Conservation (phyloP, 2,329 filamentous ascomycete genomes). For the Cadophora sp. region DNA sequence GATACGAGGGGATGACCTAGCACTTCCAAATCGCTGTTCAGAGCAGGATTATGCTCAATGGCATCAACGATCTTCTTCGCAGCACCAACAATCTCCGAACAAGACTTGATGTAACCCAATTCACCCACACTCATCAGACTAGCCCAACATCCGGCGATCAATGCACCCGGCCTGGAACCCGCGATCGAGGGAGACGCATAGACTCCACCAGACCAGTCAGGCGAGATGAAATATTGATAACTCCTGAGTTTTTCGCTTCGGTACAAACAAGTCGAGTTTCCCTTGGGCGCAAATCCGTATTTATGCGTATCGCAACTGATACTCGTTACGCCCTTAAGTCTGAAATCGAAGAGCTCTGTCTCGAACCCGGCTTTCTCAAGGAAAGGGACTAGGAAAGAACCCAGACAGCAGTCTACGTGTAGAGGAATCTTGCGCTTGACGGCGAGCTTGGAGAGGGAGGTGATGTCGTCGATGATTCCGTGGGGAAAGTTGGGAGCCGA, state of each 20-base stretch:
- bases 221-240: conserved; percentile 96
- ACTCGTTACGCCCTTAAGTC: conserved; percentile 89
- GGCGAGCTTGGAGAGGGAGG: conserved; percentile 82
- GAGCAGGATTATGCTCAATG: conserved; percentile 70
- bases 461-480: conserved; percentile 96
- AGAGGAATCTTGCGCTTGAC: conserved; percentile 80
- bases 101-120: conserved; percentile 84
- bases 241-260: conserved; percentile 77
- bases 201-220: conserved; percentile 94
- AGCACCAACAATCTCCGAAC: conserved; percentile 85
- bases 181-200: conserved; percentile 94
- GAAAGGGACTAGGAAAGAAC: conserved; percentile 92
- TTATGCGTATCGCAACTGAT: conserved; percentile 99
- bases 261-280: conserved; percentile 93
- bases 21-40: conserved; percentile 77
- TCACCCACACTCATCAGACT: conserved; percentile 89
- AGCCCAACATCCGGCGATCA: conserved; percentile 97
- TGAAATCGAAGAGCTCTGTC: conserved; percentile 88
- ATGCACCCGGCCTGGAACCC: conserved; percentile 87
- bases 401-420: conserved; percentile 97
- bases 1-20: conserved; percentile 87
- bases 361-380: conserved; percentile 94
- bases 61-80: conserved; percentile 82
- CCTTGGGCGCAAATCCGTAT: conserved; percentile 98
- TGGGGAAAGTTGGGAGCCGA: conserved; percentile 98